These are phyloP conservation scores for Syncephalastrum monosporum DNA, from an alignment of 371 early-diverging fungal species.

Conservation along the genomic window DNA sequence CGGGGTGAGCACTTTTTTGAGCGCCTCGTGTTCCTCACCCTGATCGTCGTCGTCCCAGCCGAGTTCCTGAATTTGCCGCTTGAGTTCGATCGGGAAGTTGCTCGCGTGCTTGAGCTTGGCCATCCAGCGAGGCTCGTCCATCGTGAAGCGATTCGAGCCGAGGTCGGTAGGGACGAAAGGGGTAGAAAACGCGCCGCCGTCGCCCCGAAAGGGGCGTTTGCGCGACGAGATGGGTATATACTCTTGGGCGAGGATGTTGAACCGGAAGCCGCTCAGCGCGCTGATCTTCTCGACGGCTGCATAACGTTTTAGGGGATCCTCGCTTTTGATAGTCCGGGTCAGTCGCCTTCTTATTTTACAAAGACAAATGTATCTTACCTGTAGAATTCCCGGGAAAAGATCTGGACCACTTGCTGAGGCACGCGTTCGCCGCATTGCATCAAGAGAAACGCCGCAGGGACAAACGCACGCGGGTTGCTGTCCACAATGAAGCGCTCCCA, in stretches of 20 bases:
- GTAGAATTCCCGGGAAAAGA: conserved; percentile 44
- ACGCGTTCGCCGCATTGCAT: conserved; percentile 65
- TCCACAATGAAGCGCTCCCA: conserved; percentile 59
- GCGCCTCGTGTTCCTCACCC: conserved; percentile 49
- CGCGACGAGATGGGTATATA: conserved; percentile 51
- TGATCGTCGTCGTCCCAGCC: conserved; percentile 65
- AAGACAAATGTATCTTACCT: conserved; percentile 27
- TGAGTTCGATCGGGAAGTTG: conserved; percentile 59
- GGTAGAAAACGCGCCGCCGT: conserved; percentile 50
- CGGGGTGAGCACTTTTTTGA: conserved; percentile 51
- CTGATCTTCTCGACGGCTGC: conserved; percentile 46
- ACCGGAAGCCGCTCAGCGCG: conserved; percentile 51
- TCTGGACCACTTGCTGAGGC: conserved; percentile 44
- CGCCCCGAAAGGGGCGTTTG: conserved; percentile 57
- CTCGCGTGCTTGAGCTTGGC: conserved; percentile 55
- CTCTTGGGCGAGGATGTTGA: conserved; percentile 52
- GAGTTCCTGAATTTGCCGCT: conserved; percentile 57
- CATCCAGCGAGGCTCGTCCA: conserved; percentile 65
- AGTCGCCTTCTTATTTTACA: background rate
- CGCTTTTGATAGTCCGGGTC: conserved; percentile 32
- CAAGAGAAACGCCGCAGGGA: conserved; percentile 58
- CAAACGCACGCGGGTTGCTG: conserved; percentile 41
- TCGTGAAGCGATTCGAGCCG: conserved; percentile 57
- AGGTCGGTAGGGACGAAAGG: conserved; percentile 63
- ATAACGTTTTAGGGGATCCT: conserved; percentile 46